Base-by-base conservation (phyloP, 805 yeast genomes). In the Monosporozyma unispora region DNA sequence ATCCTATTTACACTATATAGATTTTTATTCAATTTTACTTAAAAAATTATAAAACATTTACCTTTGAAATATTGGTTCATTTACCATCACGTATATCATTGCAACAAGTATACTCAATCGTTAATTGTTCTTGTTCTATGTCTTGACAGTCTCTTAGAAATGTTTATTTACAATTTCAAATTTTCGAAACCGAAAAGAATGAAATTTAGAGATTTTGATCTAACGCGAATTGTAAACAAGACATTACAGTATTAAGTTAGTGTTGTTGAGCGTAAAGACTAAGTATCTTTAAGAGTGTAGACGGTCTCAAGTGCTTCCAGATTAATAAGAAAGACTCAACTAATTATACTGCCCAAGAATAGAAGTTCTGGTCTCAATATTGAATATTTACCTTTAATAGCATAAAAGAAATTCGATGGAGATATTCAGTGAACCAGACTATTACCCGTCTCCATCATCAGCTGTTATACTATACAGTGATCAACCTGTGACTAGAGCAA, bases 381-480 rank as follows among this genome's bases (percentile, higher is more conserved):
- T 31, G 35, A n/a, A 31, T 12, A 31, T 14, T 11, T 23, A 41
- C 11, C 9, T 23, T 23, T 23, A 5, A 33, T 25, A 16, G 18
- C 19, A 14, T 8, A 31, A 3, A 31, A 14, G 8, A 31, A 14
- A 12, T 7, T 14, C 38, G 22, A 58, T 58, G 60, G 60, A 58
- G 28, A 46, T 56, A 12, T 62, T 57, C 35, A 54, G 62, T 44
- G 49, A 50, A 16, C 53, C 52, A 18, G 60, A 63, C 41, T 64
- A 64, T 46, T 65, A 61, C 53, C 69, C 69, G 3, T 50, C 53
- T 21, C 67, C 68, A 3, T 55, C 64, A 3, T 48, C 50, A 3
- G 51, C 54, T 28, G 68, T 64, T 11, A 57, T 63, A 23, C 54
- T 55, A 14, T 58, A 53, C 40, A 54, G 45, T 7, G 47, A 51